A percentile compares a stretch with the other conserved stretches of the same genome.
Evolutionary conservation across 23 red algal genomes (phyloP).

Genomic region (Gracilaria gracilis): DNA sequence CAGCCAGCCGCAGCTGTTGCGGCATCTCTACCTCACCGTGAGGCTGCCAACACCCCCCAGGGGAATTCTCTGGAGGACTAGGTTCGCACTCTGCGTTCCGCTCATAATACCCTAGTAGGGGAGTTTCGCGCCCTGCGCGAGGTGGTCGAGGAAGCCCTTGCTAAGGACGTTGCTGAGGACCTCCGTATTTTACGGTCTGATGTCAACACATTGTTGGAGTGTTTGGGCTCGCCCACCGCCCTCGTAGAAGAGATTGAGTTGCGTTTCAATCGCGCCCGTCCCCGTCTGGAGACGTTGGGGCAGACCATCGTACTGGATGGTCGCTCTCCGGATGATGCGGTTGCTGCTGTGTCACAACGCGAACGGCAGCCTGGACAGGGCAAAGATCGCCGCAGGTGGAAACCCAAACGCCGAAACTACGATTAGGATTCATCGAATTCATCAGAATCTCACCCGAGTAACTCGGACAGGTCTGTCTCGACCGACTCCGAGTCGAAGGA

Average conservation of each 20-base stretch:
- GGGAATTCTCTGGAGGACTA: no score
- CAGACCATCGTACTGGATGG: neutral
- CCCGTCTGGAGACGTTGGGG: neutral
- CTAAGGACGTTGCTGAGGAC: neutral
- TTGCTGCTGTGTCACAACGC: constrained; percentile 3
- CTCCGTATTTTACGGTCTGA: neutral
- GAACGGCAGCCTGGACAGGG: neutral
- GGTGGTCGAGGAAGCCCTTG: no score
- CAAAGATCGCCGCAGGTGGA: neutral
- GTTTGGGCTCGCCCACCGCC: neutral
- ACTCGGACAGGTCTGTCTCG: neutral
- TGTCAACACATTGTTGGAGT: neutral
- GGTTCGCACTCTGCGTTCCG: no score
- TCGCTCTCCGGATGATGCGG: neutral
- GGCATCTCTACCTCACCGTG: no score
- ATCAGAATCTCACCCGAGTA: neutral
- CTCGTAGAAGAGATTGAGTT: neutral
- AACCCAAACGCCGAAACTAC: neutral
- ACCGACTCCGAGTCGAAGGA: neutral
- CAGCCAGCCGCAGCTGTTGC: no score
- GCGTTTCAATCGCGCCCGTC: neutral
- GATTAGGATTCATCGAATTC: constrained; percentile 11
- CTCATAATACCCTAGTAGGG: no score
- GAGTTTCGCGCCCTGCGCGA: no score
- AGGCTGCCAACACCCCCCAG: no score